Percentiles rank a stretch among this genome's conserved stretches.
These are phyloP conservation scores for Lipomyces yarrowii DNA, from an alignment of 1,139 yeast genomes.

Conservation along the genomic window DNA sequence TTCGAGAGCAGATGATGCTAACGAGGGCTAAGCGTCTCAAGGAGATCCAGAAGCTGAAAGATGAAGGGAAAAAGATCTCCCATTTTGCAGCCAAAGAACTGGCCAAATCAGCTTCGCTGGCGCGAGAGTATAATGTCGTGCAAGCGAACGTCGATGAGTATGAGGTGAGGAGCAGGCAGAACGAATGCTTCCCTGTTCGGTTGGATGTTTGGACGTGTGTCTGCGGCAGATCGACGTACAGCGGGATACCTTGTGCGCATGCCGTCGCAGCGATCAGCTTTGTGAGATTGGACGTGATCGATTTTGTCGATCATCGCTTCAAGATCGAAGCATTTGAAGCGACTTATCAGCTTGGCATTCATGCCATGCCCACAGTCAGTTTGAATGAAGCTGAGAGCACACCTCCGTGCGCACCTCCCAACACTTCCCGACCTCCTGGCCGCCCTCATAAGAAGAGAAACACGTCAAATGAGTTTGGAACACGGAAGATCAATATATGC, in stretches of 20 bases:
- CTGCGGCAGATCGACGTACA: neutral
- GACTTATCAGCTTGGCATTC: neutral
- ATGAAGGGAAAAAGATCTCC: neutral
- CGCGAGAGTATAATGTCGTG: neutral
- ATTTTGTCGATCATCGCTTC: neutral
- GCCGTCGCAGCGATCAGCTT: slow-evolving; percentile 1
- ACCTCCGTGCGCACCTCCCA: no score
- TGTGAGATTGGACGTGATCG: neutral
- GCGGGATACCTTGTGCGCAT: slow-evolving; percentile 2
- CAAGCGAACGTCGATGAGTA: neutral
- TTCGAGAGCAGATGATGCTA: slow-evolving; percentile 1
- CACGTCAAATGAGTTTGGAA: neutral
- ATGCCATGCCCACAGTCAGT: neutral
- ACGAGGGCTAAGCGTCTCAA: neutral
- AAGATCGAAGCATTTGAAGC: slow-evolving; percentile 1
- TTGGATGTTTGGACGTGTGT: neutral
- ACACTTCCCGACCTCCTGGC: neutral
- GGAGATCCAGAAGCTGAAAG: neutral
- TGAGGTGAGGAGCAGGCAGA: neutral
- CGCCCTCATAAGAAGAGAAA: neutral
- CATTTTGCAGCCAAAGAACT: neutral
- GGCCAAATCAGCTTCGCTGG: neutral
- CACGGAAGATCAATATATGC: neutral
- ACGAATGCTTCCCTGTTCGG: neutral
- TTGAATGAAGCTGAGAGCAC: no score